Base-by-base conservation (phyloP, 257 asterid species). In the Plectranthus barbatus region DNA sequence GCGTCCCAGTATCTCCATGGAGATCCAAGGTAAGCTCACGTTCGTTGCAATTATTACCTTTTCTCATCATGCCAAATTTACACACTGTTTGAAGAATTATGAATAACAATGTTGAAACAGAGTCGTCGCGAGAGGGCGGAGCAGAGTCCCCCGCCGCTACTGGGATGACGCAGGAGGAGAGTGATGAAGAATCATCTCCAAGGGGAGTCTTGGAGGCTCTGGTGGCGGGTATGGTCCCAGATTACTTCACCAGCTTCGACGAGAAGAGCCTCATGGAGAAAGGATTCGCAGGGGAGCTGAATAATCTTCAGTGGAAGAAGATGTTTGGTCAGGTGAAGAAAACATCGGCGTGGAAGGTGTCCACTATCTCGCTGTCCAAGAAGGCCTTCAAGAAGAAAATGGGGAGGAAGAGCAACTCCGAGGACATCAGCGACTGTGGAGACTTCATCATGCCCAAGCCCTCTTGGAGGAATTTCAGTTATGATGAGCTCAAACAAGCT, bases 381-480 rank as follows among this genome's bases (percentile, higher is more conserved):
- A 83, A 52, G 70, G 26, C 51, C 12, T 19, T 47, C 71, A 75
- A 73, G 80, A 84, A 73, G 63, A 78, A 61, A 49, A 26, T 76
- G 10, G 83, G 78, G 42, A 69, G 87, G 66, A 80, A 76, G 59
- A 64, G 66, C 2, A 74, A 77, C 44, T 60, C 87, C 0, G 86
- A n/a, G n/a, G n/a, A 75, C 8, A 54, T 57, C 42, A 65, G 73
- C 60, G 91, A 86, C 44, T 70, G 77, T 51, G 88, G n/a, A n/a
- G n/a, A 87, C 50, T 69, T 81, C 49, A 47, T 77, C 13, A 70
- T 75, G 69, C 89, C 94, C 0, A 91, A 88, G 45, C 95, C 95
- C 0, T 81, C 98, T 6, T 88, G 96, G 98, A 86, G 86, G 76
- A 91, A 81, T 67, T 91, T 88, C 41, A 72, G 45, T 61, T 73